Conservation (phyloP, 768 basidiomycete species). For the Paxillus involutus region DNA sequence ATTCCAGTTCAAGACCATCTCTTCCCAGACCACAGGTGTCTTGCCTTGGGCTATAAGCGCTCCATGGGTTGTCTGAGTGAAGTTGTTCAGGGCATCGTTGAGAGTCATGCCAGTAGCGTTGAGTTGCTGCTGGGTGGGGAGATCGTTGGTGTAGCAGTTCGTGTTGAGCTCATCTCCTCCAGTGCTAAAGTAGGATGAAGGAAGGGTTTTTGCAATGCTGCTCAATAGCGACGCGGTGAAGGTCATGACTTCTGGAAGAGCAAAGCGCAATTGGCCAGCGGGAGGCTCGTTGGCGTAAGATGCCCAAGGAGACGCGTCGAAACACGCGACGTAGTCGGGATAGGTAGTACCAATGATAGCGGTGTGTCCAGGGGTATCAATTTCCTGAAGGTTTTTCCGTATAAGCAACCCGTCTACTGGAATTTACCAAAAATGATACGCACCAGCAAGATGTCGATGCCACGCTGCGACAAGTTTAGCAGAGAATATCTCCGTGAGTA, state of each 20-base stretch:
- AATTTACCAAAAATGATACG: not conserved
- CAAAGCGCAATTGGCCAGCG: slow-evolving; percentile 78
- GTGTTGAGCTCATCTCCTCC: slow-evolving; percentile 83
- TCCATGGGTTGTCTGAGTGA: slow-evolving; percentile 41
- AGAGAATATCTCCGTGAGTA: not conserved
- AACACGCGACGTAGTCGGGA: slow-evolving; percentile 76
- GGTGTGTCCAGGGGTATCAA: slow-evolving; percentile 86
- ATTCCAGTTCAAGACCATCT: slow-evolving; percentile 45
- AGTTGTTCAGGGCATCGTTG: slow-evolving; percentile 46
- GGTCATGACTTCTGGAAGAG: slow-evolving; percentile 54
- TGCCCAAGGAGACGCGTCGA: slow-evolving; percentile 53
- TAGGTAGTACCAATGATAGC: slow-evolving; percentile 59
- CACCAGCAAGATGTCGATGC: slow-evolving; percentile 68
- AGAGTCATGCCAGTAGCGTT: slow-evolving; percentile 51
- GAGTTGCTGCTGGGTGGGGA: slow-evolving; percentile 55
- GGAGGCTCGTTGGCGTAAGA: slow-evolving; percentile 74
- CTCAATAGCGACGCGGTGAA: slow-evolving; percentile 59
- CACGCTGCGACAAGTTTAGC: slow-evolving; percentile 42
- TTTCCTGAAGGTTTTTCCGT: slow-evolving; percentile 45
- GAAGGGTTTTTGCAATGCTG: slow-evolving; percentile 50
- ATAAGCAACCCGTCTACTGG: not conserved
- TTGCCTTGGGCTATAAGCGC: slow-evolving; percentile 58
- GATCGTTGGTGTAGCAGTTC: slow-evolving; percentile 64
- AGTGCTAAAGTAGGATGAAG: slow-evolving; percentile 67
- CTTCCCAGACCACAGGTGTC: slow-evolving; percentile 83